These are phyloP conservation scores for Salix purpurea DNA, from an alignment of 345 rosid species.

Conservation along the genomic window DNA sequence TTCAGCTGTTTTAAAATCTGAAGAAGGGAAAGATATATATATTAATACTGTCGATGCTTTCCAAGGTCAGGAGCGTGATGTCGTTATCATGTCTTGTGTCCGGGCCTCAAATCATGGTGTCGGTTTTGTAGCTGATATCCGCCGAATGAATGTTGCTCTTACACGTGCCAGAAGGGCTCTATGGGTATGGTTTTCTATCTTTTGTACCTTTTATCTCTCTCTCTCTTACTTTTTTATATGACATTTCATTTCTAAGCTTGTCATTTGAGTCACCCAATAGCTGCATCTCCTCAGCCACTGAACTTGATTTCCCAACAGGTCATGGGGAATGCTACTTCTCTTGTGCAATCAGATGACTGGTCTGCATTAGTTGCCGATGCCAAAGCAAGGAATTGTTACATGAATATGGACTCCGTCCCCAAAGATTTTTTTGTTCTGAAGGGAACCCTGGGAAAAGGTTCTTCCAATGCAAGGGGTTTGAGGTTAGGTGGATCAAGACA, in stretches of 20 bases:
- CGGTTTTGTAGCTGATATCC: conserved; percentile 94
- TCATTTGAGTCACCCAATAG: not conserved
- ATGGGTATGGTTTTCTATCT: conserved; percentile 57
- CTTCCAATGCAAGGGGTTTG: conserved; percentile 55
- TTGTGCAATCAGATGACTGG: conserved; percentile 88
- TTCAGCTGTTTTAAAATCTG: conserved; percentile 66
- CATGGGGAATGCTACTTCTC: conserved; percentile 90
- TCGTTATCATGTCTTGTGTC: conserved; percentile 97
- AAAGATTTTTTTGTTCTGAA: conserved; percentile 54
- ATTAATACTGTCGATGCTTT: conserved; percentile 98
- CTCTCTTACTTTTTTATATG: not conserved
- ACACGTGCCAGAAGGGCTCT: conserved; percentile 96
- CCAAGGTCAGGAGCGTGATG: conserved; percentile 99
- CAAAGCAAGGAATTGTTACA: conserved; percentile 77
- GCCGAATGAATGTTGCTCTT: conserved; percentile 98
- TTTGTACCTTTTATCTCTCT: not conserved
- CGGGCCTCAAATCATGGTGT: conserved; percentile 95
- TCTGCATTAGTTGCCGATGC: conserved; percentile 85
- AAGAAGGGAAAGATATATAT: conserved; percentile 89
- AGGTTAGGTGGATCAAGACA: conserved; percentile 71
- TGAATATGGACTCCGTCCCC: conserved; percentile 90
- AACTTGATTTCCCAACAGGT: conserved; percentile 51
- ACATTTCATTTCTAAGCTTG: not conserved
- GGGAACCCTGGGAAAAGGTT: conserved; percentile 52
- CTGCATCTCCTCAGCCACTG: no score